Evolutionary conservation across 2,329 filamentous ascomycete species (phyloP), one percentile per base, ranked within the genome.

Genomic region (Diplodia sapinea): DNA sequence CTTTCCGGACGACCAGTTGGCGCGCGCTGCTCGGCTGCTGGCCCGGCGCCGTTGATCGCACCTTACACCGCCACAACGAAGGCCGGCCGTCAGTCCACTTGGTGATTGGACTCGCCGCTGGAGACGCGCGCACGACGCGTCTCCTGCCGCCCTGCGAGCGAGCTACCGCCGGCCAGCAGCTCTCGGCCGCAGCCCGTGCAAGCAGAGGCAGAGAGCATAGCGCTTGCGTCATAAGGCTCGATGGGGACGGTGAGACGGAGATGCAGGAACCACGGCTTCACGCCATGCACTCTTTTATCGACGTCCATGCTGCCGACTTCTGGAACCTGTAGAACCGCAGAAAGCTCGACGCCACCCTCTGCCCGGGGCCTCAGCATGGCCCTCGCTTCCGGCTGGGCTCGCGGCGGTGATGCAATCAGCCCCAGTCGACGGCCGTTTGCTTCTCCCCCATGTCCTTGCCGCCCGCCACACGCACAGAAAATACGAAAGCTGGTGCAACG

Each of bases 101-200:
- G 6, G 13, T 33, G 26, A 26, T 13, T 49, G 36, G 43, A 6
- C 43, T 62, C 9, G 40, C 38, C 38, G 57, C 40, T 62, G 40
- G 40, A 62, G 31, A 62, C 57, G 57, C 57, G 57, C 57, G 56
- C 56, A 40, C 56, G 57, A 62, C 57, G 57, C 57, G 57, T 62
- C 47, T 63, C 43, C 43, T 23, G 31, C 56, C 38, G 36, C 38
- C 43, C 38, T 33, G 12, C 59, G 31, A 63, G 47, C 40, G 40
- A 49, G 47, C 59, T 17, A 33, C 47, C 40, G 17, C 40, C 57
- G 57, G 40, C 26, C 43, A 20, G 9, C 43, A 40, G 20, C 40
- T 61, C n/a, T 29, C 43, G 20, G 20, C 17, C 56, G 31, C 17
- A n/a, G 8, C 43, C 57, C 40, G 31, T 43, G 31, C 31, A 33